Conservation (phyloP, 257 asterid species). For the Rauvolfia tetraphylla region DNA sequence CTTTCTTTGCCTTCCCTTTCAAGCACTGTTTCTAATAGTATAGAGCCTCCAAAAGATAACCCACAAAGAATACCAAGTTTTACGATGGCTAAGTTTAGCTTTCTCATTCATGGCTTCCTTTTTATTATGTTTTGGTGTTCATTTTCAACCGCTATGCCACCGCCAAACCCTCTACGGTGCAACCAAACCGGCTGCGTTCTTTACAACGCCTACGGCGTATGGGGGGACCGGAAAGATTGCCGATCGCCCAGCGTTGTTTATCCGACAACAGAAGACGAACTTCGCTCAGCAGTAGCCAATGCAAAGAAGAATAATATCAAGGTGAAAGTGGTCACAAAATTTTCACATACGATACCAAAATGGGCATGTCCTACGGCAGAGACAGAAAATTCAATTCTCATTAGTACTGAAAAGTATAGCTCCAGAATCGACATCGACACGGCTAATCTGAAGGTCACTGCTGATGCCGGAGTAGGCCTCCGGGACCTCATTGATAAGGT, state of each 20-base stretch:
- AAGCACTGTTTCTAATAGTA: conserved; percentile 27
- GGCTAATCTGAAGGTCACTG: conserved; percentile 40
- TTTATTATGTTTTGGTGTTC: background rate
- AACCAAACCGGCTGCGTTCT: conserved; percentile 46
- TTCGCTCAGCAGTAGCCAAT: conserved; percentile 49
- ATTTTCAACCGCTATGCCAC: conserved; percentile 45
- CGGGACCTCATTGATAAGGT: conserved; percentile 53
- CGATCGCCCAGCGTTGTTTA: conserved; percentile 35
- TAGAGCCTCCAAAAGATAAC: background rate
- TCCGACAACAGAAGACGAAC: conserved; percentile 67
- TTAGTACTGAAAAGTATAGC: conserved; percentile 62
- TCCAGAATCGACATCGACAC: conserved; percentile 35
- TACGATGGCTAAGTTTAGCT: conserved; percentile 16
- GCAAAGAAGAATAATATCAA: conserved; percentile 47
- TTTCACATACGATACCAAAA: conserved; percentile 76
- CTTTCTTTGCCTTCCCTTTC: conserved; percentile 25
- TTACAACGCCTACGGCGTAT: conserved; percentile 60
- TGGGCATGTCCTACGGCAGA: conserved; percentile 48
- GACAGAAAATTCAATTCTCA: conserved; percentile 29
- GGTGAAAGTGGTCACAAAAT: conserved; percentile 61
- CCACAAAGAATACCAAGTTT: background rate
- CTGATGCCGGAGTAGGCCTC: conserved; percentile 65
- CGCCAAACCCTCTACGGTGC: conserved; percentile 63
- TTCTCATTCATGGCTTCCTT: conserved; percentile 12
- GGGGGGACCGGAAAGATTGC: conserved; percentile 67